Percentiles rank a stretch among this genome's conserved stretches.
phyloP scores from a whole-genome alignment of 768 basidiomycete species.

The Suillus fuscotomentosus region DNA sequence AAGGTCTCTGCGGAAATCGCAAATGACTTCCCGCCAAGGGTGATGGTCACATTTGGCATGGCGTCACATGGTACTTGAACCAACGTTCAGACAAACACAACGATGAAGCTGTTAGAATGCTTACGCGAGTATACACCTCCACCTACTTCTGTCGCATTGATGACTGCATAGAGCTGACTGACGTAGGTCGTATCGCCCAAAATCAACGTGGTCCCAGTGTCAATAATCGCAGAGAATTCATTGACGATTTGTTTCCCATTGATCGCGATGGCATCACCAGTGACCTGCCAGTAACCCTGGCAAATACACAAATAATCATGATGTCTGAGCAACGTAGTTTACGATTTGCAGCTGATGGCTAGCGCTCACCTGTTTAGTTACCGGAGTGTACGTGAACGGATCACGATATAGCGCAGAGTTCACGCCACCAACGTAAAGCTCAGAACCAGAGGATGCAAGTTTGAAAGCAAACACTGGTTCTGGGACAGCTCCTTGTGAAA shows the following conservation, averaged over 20 bases:
- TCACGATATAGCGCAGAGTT: constrained; percentile 39
- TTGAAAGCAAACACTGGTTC: constrained; percentile 38
- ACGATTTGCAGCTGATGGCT: background rate
- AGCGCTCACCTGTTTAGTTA: constrained; percentile 27
- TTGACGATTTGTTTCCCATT: constrained; percentile 18
- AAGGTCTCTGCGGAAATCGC: constrained; percentile 27
- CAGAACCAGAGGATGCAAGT: constrained; percentile 31
- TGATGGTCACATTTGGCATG: constrained; percentile 30
- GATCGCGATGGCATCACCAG: constrained; percentile 15
- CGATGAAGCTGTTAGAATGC: background rate
- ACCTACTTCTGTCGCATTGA: constrained; percentile 30
- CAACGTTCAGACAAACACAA: constrained; percentile 4
- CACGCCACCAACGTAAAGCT: constrained; percentile 42
- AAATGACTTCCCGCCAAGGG: constrained; percentile 32
- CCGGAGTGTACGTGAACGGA: constrained; percentile 34
- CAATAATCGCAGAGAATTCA: constrained; percentile 33
- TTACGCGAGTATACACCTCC: constrained; percentile 37
- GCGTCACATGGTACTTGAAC: constrained; percentile 23
- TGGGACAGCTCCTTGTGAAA: constrained; percentile 34
- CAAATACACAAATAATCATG: background rate
- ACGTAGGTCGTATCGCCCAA: constrained; percentile 41
- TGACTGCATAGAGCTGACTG: constrained; percentile 24
- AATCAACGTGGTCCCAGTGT: constrained; percentile 48
- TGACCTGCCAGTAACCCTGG: constrained; percentile 25
- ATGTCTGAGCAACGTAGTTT: background rate